Conservation (phyloP, 148 eudicot genomes). For the Fagopyrum homotropicum region DNA sequence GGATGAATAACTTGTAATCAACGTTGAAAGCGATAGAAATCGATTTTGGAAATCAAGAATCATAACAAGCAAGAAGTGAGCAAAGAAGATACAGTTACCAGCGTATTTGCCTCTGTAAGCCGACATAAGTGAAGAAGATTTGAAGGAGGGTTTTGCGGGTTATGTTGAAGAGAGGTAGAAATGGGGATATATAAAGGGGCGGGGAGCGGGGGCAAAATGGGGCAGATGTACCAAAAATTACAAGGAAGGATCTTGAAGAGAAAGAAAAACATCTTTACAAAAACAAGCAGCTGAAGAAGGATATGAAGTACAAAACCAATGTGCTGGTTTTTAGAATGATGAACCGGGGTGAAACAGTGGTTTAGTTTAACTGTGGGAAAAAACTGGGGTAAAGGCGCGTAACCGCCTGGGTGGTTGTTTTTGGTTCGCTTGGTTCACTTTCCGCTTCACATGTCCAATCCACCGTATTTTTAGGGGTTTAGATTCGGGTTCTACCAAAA, state of each 20-base stretch:
- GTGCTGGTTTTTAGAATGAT: neutral
- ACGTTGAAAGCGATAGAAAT: neutral
- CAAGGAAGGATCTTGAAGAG: neutral
- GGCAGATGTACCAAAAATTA: no score
- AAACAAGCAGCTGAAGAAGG: neutral
- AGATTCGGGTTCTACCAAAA: no score
- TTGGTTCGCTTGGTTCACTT: neutral
- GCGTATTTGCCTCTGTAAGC: slow-evolving; percentile 21
- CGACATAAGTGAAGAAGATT: slow-evolving; percentile 12
- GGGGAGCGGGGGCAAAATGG: no score
- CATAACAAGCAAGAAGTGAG: neutral
- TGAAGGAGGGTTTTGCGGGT: neutral
- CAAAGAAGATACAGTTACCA: neutral
- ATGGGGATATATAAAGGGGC: neutral
- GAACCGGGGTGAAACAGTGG: neutral
- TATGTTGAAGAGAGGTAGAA: neutral
- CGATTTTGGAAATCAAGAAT: neutral
- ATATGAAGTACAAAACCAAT: neutral
- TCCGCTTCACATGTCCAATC: neutral
- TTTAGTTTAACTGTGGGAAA: neutral
- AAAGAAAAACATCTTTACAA: neutral
- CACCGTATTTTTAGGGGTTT: no score
- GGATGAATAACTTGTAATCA: neutral
- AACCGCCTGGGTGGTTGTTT: neutral
- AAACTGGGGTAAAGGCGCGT: neutral